phyloP scores from a whole-genome alignment of 176 grass and related monocot species.

The Cenchrus purpureus region DNA sequence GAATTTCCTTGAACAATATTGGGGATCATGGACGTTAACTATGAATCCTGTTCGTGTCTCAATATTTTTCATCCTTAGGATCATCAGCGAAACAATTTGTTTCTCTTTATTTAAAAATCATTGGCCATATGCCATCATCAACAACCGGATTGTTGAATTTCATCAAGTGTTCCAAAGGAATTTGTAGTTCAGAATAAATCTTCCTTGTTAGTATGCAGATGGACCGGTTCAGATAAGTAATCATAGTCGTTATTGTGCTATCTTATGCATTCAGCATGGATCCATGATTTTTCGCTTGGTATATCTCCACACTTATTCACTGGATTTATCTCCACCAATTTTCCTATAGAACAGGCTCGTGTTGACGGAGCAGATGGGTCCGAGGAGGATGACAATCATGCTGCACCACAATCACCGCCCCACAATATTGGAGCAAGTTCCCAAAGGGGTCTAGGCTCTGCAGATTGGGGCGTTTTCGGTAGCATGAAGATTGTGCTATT shows the following conservation, averaged over 20 bases:
- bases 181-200: background rate
- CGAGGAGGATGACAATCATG: slow-evolving; percentile 51
- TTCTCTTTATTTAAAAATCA: background rate
- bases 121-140: background rate
- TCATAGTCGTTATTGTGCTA: background rate
- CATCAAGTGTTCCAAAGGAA: background rate
- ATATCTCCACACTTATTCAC: slow-evolving; percentile 42
- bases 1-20: background rate
- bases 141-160: background rate
- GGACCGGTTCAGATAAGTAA: slow-evolving; percentile 28
- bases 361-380: slow-evolving; percentile 44
- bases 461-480: slow-evolving; percentile 23
- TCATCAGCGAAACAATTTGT: background rate
- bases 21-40: slow-evolving; percentile 6
- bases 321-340: slow-evolving; percentile 28
- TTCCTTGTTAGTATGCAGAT: slow-evolving; percentile 36
- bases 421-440: slow-evolving; percentile 16
- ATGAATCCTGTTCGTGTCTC: background rate
- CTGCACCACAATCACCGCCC: slow-evolving; percentile 18
- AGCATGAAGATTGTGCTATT: slow-evolving; percentile 62
- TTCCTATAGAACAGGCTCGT: slow-evolving; percentile 44
- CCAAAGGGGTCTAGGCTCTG: slow-evolving; percentile 21
- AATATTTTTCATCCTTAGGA: background rate
- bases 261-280: slow-evolving; percentile 4
- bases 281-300: background rate